phyloP scores from a whole-genome alignment of 108 stramenopile genomes.

The Craspedostauros australis region DNA sequence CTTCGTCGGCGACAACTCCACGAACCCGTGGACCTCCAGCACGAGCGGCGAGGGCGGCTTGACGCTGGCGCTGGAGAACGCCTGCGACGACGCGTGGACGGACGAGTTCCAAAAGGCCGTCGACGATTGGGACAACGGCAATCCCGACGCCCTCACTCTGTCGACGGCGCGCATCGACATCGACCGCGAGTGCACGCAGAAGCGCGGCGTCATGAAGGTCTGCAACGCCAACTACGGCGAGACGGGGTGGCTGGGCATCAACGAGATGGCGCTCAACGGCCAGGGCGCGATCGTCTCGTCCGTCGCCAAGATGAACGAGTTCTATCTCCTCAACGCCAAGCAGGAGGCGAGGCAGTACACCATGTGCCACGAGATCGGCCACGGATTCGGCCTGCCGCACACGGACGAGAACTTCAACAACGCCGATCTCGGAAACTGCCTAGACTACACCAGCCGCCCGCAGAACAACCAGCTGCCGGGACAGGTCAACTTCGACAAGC shows the following conservation, averaged over 20 bases:
- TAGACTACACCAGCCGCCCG: constrained; percentile 68
- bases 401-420: constrained; percentile 77
- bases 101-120: constrained; percentile 44
- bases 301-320: constrained; percentile 77
- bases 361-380: constrained; percentile 30
- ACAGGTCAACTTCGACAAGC: constrained; percentile 34
- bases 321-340: constrained; percentile 52
- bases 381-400: constrained; percentile 76
- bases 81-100: constrained; percentile 59
- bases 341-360: constrained; percentile 45
- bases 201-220: constrained; percentile 55
- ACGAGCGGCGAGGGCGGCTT: constrained; percentile 44
- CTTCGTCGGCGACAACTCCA: constrained; percentile 49
- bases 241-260: constrained; percentile 75
- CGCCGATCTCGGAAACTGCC: constrained; percentile 51
- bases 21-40: constrained; percentile 35
- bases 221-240: constrained; percentile 70
- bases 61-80: constrained; percentile 41
- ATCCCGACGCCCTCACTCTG: constrained; percentile 43
- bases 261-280: constrained; percentile 27
- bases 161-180: constrained; percentile 18
- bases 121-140: constrained; percentile 53
- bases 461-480: constrained; percentile 52
- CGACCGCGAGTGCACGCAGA: constrained; percentile 30
- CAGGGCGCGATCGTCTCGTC: constrained; percentile 30